A percentile compares a stretch with the other conserved stretches of the same genome.
Conservation (phyloP, 2,329 filamentous ascomycete genomes). For the Magnaporthiopsis incrustans region DNA sequence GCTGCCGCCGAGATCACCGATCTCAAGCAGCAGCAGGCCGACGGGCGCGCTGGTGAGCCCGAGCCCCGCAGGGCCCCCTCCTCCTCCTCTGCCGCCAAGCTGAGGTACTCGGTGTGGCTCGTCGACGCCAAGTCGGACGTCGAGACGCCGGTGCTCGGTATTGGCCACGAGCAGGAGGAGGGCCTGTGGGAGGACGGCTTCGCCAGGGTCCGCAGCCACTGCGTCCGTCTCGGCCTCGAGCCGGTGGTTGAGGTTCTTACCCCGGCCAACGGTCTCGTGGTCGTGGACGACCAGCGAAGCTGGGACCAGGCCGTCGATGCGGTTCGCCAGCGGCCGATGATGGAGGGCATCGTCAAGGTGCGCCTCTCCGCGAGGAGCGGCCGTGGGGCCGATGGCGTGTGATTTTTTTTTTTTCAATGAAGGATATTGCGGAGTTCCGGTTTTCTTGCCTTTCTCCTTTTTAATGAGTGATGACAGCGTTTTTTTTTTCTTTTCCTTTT, state of each 20-base stretch:
- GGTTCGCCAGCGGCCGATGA: background rate
- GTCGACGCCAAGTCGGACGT: background rate
- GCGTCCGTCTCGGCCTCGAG: background rate
- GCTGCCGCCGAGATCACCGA: background rate
- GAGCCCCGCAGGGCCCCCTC: no score
- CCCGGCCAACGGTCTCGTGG: slow-evolving; percentile 33
- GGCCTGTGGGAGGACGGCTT: background rate
- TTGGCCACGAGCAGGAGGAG: background rate
- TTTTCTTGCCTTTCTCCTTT: no score
- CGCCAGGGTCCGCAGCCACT: background rate
- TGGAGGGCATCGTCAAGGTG: background rate
- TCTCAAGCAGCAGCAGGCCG: background rate
- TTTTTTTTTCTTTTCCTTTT: background rate
- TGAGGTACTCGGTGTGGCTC: background rate
- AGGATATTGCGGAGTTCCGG: no score
- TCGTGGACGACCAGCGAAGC: slow-evolving; percentile 16
- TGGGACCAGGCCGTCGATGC: background rate
- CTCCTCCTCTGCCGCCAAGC: background rate
- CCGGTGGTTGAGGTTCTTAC: slow-evolving; percentile 28
- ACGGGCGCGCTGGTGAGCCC: no score
- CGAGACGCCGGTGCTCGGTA: background rate
- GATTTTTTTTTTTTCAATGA: background rate
- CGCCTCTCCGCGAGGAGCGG: background rate
- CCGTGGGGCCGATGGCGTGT: background rate
- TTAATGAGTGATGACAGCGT: no score